phyloP scores from a whole-genome alignment of 139 green algal species.

The Haematococcus lacustris region DNA sequence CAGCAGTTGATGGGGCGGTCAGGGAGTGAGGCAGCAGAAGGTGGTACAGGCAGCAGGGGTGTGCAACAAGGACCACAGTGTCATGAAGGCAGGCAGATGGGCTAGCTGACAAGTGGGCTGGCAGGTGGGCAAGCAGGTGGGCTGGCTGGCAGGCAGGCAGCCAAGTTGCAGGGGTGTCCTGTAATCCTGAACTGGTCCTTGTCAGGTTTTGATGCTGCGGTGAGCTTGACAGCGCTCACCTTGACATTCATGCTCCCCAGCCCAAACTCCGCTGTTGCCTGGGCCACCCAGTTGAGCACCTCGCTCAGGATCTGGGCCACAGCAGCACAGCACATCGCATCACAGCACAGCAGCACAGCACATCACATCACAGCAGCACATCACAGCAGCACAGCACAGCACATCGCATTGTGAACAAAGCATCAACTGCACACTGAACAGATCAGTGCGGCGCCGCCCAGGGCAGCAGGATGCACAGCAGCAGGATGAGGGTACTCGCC shows the following conservation, averaged over 20 bases:
- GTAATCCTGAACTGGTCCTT: no score
- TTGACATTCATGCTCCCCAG: slow-evolving; percentile 56
- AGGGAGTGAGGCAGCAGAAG: no score
- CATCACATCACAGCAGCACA: neutral
- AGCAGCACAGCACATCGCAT: neutral
- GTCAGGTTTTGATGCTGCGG: neutral
- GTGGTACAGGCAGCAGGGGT: no score
- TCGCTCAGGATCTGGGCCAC: slow-evolving; percentile 69
- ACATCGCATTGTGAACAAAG: neutral
- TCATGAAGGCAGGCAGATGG: no score
- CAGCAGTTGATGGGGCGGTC: neutral
- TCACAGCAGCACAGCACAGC: neutral
- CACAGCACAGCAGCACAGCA: neutral
- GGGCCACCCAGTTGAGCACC: slow-evolving; percentile 70
- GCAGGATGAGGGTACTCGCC: no score
- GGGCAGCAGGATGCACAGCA: no score
- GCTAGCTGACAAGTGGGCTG: no score
- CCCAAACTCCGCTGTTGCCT: slow-evolving; percentile 82
- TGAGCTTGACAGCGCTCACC: neutral
- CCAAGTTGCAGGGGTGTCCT: no score
- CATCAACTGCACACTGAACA: neutral
- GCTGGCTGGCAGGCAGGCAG: no score
- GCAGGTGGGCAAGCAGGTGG: no score
- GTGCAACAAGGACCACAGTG: no score
- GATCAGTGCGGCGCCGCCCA: neutral